A percentile compares a stretch with the other conserved stretches of the same genome.
These are phyloP conservation scores for Trifolium pratense DNA, from an alignment of 306 rosid genomes.

Conservation along the genomic window DNA sequence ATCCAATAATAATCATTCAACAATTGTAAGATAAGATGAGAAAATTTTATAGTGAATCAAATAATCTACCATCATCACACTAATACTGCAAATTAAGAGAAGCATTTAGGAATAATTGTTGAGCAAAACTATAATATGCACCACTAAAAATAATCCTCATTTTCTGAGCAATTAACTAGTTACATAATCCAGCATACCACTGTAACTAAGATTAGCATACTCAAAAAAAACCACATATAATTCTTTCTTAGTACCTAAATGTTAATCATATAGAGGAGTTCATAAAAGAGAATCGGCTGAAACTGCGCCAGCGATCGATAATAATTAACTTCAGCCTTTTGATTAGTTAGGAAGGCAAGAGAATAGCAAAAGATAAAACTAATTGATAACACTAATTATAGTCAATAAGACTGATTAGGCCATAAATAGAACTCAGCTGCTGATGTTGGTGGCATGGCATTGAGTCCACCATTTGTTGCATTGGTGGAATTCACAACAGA, in stretches of 20 bases:
- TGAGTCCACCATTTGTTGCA: conserved; percentile 41
- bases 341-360: conserved; percentile 55
- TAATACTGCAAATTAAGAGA: conserved; percentile 19
- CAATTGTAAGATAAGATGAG: background rate
- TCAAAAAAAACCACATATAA: conserved; percentile 60
- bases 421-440: conserved; percentile 79
- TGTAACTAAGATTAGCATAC: conserved; percentile 48
- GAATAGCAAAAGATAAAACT: conserved; percentile 30
- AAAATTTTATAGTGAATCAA: background rate
- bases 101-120: conserved; percentile 36
- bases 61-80: conserved; percentile 2
- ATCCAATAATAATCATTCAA: too few species aligned
- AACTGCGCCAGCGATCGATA: conserved; percentile 43
- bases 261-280: conserved; percentile 39
- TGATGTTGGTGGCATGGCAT: conserved; percentile 50
- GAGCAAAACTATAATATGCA: conserved; percentile 40
- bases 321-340: conserved; percentile 40
- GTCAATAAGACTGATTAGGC: conserved; percentile 75
- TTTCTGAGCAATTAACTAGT: conserved; percentile 37
- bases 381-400: conserved; percentile 8
- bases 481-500: conserved; percentile 30
- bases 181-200: conserved; percentile 64
- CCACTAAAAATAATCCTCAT: conserved; percentile 45
- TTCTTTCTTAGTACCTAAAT: conserved; percentile 32
- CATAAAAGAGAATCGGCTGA: conserved; percentile 60